Conservation (phyloP, 805 yeast genomes). For the Metschnikowia koreensis region DNA sequence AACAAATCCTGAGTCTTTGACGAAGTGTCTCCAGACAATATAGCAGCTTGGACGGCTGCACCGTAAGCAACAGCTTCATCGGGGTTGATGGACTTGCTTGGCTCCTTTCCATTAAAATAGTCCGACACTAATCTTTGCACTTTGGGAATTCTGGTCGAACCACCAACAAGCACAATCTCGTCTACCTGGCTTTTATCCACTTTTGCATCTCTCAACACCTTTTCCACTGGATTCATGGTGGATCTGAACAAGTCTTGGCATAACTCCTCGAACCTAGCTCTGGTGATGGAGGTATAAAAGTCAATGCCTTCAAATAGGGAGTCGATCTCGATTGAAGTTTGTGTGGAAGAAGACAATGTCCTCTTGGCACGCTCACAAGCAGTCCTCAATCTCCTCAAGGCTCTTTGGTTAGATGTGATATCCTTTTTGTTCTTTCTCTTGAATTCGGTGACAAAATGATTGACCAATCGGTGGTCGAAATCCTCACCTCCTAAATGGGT, state of each 20-base stretch:
- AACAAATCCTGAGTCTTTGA: constrained; percentile 93
- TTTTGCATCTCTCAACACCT: constrained; percentile 87
- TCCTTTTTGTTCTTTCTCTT: constrained; percentile 98
- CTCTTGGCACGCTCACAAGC: constrained; percentile 99
- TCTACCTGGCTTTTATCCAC: constrained; percentile 85
- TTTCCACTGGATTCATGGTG: constrained; percentile 92
- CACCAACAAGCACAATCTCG: constrained; percentile 95
- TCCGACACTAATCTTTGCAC: constrained; percentile 93
- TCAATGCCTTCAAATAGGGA: constrained; percentile 93
- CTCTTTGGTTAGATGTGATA: constrained; percentile 89
- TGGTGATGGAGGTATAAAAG: constrained; percentile 92
- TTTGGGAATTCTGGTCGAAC: constrained; percentile 98
- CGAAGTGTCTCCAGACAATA: constrained; percentile 92
- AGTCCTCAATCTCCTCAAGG: constrained; percentile 96
- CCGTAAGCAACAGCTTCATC: constrained; percentile 99
- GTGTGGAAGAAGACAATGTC: constrained; percentile 93
- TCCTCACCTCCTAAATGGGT: constrained; percentile 84
- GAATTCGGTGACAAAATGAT: constrained; percentile 90
- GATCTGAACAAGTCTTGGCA: constrained; percentile 93
- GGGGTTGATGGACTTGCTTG: constrained; percentile 94
- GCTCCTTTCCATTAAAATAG: constrained; percentile 96
- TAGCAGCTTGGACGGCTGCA: constrained; percentile 98
- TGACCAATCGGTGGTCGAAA: constrained; percentile 94
- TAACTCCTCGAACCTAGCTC: constrained; percentile 97
- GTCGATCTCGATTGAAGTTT: constrained; percentile 92